Evolutionary conservation across 257 asterid species (phyloP).

Genomic region (Lycium barbarum): DNA sequence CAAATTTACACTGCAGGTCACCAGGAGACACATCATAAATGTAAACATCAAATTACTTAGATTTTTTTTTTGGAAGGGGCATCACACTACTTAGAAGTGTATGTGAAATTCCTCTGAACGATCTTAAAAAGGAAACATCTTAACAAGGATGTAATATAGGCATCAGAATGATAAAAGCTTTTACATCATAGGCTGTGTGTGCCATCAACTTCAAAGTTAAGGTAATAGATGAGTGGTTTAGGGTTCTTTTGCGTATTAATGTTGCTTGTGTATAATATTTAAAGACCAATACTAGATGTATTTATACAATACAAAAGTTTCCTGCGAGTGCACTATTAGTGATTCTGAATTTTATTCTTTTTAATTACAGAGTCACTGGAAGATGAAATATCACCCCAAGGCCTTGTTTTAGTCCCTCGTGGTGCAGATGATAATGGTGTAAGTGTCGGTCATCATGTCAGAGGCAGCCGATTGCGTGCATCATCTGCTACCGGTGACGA

Average conservation of each 20-base stretch:
- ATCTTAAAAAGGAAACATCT: not conserved
- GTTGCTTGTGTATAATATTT: not conserved
- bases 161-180: not conserved
- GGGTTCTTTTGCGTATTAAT: not conserved
- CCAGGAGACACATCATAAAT: not conserved
- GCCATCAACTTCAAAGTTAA: not conserved
- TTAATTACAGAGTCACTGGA: constrained; percentile 66
- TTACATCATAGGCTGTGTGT: not conserved
- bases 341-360: not conserved
- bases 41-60: not conserved
- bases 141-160: not conserved
- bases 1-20: not conserved
- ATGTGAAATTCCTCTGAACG: not conserved
- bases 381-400: constrained; percentile 91
- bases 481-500: constrained; percentile 85
- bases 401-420: constrained; percentile 91
- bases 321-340: not conserved
- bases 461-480: constrained; percentile 88
- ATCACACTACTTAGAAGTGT: too few relatives aligned
- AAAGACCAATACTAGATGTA: not conserved
- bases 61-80: too few relatives aligned
- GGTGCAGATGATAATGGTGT: constrained; percentile 64
- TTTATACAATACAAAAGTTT: not conserved
- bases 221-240: not conserved
- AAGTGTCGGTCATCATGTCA: constrained; percentile 80